phyloP scores from a whole-genome alignment of 306 rosid species.

The Gastrolobium bilobum region DNA sequence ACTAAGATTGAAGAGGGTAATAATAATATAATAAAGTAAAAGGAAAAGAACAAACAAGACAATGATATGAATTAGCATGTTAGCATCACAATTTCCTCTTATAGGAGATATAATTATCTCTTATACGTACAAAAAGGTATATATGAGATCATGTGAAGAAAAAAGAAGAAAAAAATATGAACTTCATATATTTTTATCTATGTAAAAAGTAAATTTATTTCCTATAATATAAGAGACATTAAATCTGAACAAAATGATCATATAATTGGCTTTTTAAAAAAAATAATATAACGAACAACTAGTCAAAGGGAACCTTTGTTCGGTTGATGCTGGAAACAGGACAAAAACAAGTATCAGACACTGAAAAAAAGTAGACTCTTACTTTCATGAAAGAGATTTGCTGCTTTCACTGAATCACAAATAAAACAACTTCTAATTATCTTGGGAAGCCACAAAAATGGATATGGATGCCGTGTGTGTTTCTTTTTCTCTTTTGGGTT shows the following conservation, averaged over 20 bases:
- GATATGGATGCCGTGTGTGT: neutral
- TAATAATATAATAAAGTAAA: no score
- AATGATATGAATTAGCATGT: neutral
- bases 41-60: no score
- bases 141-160: no score
- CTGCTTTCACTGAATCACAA: slow-evolving; percentile 36
- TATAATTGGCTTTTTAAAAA: neutral
- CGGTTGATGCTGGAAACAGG: neutral
- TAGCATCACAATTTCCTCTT: neutral
- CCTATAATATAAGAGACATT: no score
- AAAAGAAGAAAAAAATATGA: no score
- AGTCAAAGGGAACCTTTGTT: slow-evolving; percentile 5
- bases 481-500: slow-evolving; percentile 14
- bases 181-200: no score
- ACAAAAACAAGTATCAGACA: slow-evolving; percentile 40
- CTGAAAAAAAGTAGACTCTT: slow-evolving; percentile 43
- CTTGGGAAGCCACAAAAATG: slow-evolving; percentile 14
- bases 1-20: no score
- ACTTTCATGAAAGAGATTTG: slow-evolving; percentile 32
- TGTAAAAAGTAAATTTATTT: no score
- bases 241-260: no score
- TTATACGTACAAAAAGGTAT: no score
- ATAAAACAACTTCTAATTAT: slow-evolving; percentile 21
- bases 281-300: neutral
- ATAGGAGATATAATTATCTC: no score